phyloP scores from a whole-genome alignment of 768 basidiomycete species.

The Lactarius evosmus region DNA sequence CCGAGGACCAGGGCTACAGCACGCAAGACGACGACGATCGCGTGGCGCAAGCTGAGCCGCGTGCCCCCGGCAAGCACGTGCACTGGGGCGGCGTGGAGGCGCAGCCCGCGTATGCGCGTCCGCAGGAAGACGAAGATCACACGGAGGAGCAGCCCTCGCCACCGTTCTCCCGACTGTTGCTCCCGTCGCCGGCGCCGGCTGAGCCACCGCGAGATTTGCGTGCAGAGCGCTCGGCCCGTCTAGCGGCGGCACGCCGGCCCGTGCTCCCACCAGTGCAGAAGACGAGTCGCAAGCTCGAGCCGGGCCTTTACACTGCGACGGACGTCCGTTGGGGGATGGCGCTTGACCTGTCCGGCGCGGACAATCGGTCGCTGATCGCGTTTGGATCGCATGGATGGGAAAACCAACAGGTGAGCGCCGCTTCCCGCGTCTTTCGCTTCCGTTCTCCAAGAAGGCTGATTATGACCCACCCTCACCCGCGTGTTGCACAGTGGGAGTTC shows the following conservation, averaged over 20 bases:
- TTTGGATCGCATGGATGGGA: constrained; percentile 28
- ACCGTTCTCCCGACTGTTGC: constrained; percentile 20
- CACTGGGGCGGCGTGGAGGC: constrained; percentile 25
- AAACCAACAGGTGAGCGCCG: constrained; percentile 24
- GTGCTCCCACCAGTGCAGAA: not conserved
- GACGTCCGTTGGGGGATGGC: constrained; percentile 27
- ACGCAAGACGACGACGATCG: constrained; percentile 27
- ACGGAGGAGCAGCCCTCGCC: constrained; percentile 17
- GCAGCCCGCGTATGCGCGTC: constrained; percentile 10
- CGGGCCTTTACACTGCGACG: constrained; percentile 25
- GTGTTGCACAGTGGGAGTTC: constrained; percentile 20
- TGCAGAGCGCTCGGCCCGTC: constrained; percentile 16
- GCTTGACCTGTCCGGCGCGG: constrained; percentile 26
- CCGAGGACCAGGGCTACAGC: constrained; percentile 26
- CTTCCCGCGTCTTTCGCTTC: not conserved
- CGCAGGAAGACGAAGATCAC: constrained; percentile 16
- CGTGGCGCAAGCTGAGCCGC: not conserved
- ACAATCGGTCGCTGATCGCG: constrained; percentile 23
- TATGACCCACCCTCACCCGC: not conserved
- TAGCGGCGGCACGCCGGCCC: constrained; percentile 14
- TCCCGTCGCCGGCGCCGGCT: constrained; percentile 9
- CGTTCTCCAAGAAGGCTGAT: not conserved
- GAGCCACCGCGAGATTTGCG: constrained; percentile 13
- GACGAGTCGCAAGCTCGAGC: constrained; percentile 18
- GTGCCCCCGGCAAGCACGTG: constrained; percentile 16